phyloP scores from a whole-genome alignment of 768 basidiomycete species.

The Phaeotremella fagi region DNA sequence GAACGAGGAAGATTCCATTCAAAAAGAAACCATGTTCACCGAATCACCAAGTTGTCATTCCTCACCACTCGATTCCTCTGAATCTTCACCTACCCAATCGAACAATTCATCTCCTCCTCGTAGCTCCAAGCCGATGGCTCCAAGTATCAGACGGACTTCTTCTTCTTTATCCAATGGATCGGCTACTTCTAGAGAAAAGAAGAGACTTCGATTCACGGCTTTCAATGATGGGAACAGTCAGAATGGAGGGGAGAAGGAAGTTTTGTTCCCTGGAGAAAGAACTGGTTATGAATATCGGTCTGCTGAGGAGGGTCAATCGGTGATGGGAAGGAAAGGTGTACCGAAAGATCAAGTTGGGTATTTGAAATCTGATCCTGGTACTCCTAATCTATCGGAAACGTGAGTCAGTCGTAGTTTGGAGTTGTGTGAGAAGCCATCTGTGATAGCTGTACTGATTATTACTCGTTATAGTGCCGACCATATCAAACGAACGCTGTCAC shows the following conservation, averaged over 20 bases:
- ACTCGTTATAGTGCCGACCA: constrained; percentile 38
- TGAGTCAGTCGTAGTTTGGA: constrained; percentile 18
- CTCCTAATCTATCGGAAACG: constrained; percentile 48
- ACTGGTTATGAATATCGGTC: neutral
- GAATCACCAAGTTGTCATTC: too few species aligned
- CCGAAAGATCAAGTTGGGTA: constrained; percentile 29
- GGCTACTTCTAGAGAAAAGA: constrained; percentile 11
- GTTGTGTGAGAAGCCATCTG: too few species aligned
- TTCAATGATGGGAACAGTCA: neutral
- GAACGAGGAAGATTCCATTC: too few species aligned
- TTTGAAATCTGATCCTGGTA: constrained; percentile 42
- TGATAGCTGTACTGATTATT: too few species aligned
- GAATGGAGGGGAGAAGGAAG: constrained; percentile 1
- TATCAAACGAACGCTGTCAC: constrained; percentile 46
- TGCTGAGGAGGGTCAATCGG: constrained; percentile 4
- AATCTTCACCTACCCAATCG: neutral
- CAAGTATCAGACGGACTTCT: constrained; percentile 14
- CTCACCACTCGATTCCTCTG: neutral
- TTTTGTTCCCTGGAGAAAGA: constrained; percentile 9
- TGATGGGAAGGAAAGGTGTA: constrained; percentile 12
- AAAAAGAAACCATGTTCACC: too few species aligned
- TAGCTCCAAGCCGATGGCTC: too few species aligned
- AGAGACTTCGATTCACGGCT: constrained; percentile 17
- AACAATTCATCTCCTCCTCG: neutral
- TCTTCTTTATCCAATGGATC: constrained; percentile 10